phyloP scores from a whole-genome alignment of 176 grass and related monocot genomes.

The Triticum turgidum region DNA sequence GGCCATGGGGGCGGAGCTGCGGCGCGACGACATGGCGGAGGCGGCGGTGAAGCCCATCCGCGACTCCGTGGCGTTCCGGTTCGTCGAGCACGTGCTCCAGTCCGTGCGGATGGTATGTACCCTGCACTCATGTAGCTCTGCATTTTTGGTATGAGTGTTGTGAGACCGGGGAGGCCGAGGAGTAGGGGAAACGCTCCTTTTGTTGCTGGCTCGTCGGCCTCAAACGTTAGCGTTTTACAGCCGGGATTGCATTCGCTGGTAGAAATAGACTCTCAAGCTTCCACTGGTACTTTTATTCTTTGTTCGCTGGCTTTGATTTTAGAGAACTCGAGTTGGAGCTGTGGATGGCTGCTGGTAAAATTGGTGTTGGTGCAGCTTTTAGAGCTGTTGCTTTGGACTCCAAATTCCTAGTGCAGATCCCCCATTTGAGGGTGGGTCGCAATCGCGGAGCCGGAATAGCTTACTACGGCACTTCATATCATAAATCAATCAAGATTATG shows the following conservation, averaged over 20 bases:
- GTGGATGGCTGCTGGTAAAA: not conserved
- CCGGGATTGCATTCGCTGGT: not conserved
- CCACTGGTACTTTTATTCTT: too few relatives aligned
- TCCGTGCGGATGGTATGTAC: constrained; percentile 28
- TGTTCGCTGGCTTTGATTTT: too few relatives aligned
- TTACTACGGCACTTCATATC: not conserved
- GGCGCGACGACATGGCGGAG: constrained; percentile 14
- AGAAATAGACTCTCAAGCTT: too few relatives aligned
- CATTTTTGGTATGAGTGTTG: not conserved
- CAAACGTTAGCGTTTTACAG: not conserved
- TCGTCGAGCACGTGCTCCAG: constrained; percentile 23
- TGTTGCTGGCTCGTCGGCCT: not conserved
- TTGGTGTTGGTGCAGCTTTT: not conserved
- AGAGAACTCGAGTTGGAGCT: too few relatives aligned
- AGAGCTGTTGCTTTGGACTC: not conserved
- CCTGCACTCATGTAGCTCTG: not conserved
- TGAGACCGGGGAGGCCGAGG: not conserved
- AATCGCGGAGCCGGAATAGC: not conserved
- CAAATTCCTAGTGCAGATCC: too few relatives aligned
- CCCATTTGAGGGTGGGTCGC: not conserved
- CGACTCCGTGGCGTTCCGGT: not conserved
- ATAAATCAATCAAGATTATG: not conserved
- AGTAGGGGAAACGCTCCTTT: not conserved
- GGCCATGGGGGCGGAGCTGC: constrained; percentile 45
- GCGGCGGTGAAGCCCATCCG: not conserved